These are phyloP conservation scores for Xylaria sp. DNA, from an alignment of 2,329 filamentous ascomycete species.

Conservation along the genomic window DNA sequence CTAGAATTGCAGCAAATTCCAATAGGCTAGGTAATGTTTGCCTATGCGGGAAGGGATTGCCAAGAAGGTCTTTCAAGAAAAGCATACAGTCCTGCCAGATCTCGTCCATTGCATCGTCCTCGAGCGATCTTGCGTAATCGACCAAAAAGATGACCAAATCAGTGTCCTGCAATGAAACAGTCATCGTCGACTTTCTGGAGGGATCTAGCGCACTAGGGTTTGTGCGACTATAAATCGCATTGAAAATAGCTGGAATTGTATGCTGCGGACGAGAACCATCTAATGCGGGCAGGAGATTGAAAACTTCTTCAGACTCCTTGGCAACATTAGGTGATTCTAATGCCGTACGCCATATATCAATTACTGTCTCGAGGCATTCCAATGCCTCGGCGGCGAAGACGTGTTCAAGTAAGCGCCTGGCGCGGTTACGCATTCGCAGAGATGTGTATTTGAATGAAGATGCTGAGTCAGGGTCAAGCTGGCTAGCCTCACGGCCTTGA, in stretches of 20 bases:
- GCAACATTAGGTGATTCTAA: constrained; percentile 58
- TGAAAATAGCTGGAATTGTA: constrained; percentile 93
- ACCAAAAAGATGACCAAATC: constrained; percentile 91
- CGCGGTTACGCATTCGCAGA: constrained; percentile 88
- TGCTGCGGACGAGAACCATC: constrained; percentile 92
- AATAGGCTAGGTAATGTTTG: constrained; percentile 88
- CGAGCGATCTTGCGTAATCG: constrained; percentile 87
- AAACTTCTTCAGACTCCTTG: constrained; percentile 74
- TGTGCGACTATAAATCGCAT: constrained; percentile 93
- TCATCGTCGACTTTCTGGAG: constrained; percentile 85
- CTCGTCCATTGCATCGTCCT: constrained; percentile 98
- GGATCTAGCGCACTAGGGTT: constrained; percentile 84
- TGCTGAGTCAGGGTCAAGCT: constrained; percentile 73
- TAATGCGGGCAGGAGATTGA: constrained; percentile 88
- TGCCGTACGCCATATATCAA: constrained; percentile 80
- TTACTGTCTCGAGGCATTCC: constrained; percentile 91
- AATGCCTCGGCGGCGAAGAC: constrained; percentile 91
- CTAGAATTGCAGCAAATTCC: constrained; percentile 88
- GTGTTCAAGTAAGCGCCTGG: constrained; percentile 88
- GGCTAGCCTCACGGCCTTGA: constrained; percentile 66
- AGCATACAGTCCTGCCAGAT: constrained; percentile 96
- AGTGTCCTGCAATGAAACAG: constrained; percentile 82
- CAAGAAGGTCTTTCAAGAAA: constrained; percentile 88
- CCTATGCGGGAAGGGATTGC: constrained; percentile 93
- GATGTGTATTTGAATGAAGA: constrained; percentile 94